Conservation (phyloP, 805 yeast genomes). For the Zygotorulaspora chibaensis region DNA sequence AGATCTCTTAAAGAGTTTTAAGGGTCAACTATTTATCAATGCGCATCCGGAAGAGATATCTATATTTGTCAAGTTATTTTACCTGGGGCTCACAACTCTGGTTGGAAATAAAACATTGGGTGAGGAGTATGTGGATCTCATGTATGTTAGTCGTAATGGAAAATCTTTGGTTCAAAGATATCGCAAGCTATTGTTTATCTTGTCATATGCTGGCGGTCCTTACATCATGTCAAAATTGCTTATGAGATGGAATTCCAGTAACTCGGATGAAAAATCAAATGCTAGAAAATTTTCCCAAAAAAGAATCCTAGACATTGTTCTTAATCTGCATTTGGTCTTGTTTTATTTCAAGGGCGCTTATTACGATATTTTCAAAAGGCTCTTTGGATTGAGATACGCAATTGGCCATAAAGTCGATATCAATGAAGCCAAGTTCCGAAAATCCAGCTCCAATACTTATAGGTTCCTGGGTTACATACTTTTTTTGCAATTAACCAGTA, state of each 20-base stretch:
- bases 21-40: slow-evolving; percentile 61
- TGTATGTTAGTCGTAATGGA: slow-evolving; percentile 57
- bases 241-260: slow-evolving; percentile 12
- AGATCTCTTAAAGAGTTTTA: slow-evolving; percentile 50
- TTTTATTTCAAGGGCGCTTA: slow-evolving; percentile 82
- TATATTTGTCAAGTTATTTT: slow-evolving; percentile 53
- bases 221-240: slow-evolving; percentile 39
- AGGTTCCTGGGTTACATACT: slow-evolving; percentile 68
- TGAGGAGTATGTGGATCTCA: slow-evolving; percentile 85
- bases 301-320: slow-evolving; percentile 45
- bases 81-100: slow-evolving; percentile 71
- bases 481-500: slow-evolving; percentile 41
- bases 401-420: slow-evolving; percentile 56
- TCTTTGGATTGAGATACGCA: slow-evolving; percentile 77
- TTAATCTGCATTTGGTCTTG: slow-evolving; percentile 70
- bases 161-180: slow-evolving; percentile 42
- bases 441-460: slow-evolving; percentile 47
- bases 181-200: slow-evolving; percentile 54
- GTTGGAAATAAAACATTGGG: slow-evolving; percentile 80
- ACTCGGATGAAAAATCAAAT: slow-evolving; percentile 11
- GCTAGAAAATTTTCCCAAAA: slow-evolving; percentile 27
- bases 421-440: slow-evolving; percentile 31
- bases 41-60: slow-evolving; percentile 59
- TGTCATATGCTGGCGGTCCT: slow-evolving; percentile 62
- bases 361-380: slow-evolving; percentile 70